Conservation (phyloP, 1,284 basidiomycete genomes). For the Phellinidium pouzarii region DNA sequence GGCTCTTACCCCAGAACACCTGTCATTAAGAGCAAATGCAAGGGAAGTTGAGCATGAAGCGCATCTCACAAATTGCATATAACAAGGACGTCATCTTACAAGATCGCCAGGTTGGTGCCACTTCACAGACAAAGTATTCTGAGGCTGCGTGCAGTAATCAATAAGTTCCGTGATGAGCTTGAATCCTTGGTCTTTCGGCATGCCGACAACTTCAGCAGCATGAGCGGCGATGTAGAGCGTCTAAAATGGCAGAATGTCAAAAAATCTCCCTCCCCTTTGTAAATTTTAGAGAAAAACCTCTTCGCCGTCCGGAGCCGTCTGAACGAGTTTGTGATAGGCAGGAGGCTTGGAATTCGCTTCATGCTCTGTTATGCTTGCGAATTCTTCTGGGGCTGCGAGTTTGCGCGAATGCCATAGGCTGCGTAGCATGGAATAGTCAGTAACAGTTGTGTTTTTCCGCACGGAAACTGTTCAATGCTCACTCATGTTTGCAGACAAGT, state of each 20-base stretch:
- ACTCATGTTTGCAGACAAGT: constrained; percentile 25
- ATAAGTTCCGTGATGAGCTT: constrained; percentile 25
- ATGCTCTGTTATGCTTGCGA: constrained; percentile 21
- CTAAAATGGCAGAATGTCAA: neutral
- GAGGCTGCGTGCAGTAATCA: constrained; percentile 23
- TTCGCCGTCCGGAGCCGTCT: constrained; percentile 22
- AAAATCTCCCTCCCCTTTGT: neutral
- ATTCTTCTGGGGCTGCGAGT: constrained; percentile 23
- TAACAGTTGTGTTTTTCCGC: neutral
- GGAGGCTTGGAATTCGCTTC: constrained; percentile 22
- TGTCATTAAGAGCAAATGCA: neutral
- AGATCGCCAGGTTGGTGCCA: constrained; percentile 27
- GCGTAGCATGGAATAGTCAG: neutral
- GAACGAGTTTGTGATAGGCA: constrained; percentile 26
- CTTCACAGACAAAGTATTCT: constrained; percentile 24
- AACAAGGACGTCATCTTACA: constrained; percentile 15
- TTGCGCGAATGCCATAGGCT: constrained; percentile 24
- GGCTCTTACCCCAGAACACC: constrained; percentile 19
- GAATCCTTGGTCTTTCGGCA: constrained; percentile 23
- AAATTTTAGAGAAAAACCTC: constrained; percentile 10
- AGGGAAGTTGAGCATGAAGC: neutral
- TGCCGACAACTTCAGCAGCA: constrained; percentile 23
- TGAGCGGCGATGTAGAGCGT: constrained; percentile 28
- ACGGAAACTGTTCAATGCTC: neutral
- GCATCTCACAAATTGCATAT: neutral